Conservation (phyloP, 148 eudicot species). For the Chenopodium formosanum region DNA sequence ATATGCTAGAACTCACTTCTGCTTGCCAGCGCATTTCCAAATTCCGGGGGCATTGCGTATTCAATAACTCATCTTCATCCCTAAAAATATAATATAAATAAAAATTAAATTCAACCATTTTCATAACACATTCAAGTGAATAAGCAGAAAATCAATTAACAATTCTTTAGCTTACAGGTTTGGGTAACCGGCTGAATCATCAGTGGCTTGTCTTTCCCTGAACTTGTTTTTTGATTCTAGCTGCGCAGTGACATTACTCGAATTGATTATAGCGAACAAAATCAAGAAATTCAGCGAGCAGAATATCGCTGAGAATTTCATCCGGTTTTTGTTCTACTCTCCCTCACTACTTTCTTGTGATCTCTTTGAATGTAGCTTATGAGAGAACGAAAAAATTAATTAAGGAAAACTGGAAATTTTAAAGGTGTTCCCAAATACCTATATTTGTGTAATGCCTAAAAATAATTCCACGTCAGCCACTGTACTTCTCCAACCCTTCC, state of each 20-base stretch:
- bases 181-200: constrained; percentile 69
- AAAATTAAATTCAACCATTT: not conserved
- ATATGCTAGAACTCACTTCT: constrained; percentile 97
- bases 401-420: too few relatives aligned
- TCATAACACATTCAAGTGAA: not conserved
- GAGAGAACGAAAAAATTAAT: too few relatives aligned
- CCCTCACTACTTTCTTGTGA: too few relatives aligned
- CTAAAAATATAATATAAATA: constrained; percentile 28
- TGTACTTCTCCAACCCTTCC: too few relatives aligned
- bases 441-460: too few relatives aligned
- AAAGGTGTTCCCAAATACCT: too few relatives aligned
- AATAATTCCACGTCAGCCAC: too few relatives aligned
- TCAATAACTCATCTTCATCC: constrained; percentile 82
- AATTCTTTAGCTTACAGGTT: constrained; percentile 47
- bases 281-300: constrained; percentile 31
- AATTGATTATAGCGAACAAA: constrained; percentile 28
- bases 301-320: constrained; percentile 19
- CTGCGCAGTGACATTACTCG: constrained; percentile 35
- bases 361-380: too few relatives aligned
- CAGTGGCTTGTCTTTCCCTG: constrained; percentile 77
- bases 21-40: constrained; percentile 96
- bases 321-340: too few relatives aligned
- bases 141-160: not conserved
- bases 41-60: constrained; percentile 87
- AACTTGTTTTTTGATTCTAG: constrained; percentile 53